Evolutionary conservation across 768 basidiomycete genomes (phyloP), one percentile per base, ranked within the genome.

Genomic region (Hebeloma cylindrosporum): DNA sequence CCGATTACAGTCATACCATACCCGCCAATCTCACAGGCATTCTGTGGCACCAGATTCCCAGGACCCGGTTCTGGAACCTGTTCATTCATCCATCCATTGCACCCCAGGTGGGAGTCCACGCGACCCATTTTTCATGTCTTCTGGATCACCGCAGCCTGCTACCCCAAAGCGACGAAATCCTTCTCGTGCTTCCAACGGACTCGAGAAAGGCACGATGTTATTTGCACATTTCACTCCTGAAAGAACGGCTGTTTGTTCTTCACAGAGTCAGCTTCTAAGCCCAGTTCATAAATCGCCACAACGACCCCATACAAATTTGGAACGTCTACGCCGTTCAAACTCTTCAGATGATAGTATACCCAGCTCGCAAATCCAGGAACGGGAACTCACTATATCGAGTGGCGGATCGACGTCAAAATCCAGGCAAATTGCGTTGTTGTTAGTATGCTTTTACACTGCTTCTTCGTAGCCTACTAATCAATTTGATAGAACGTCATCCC

Each of bases 351-450:
- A 70, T 37, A 39, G 62, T 7, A 59, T 76, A n/a, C 71, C 69
- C 11, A 77, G 71, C 44, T 77, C 74, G 23, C 75, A 76, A 47
- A 71, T 64, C 45, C 69, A 73, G 37, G 74, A 77, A 47, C 48
- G 50, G n/a, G 70, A 73, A 39, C 50, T 72, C 18, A 52, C 30
- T 17, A 48, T 60, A 5, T 54, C 52, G 7, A 27, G 23, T 20
- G 27, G 18, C 22, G 20, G 36, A 36, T 16, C 11, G 13, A n/a
- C 18, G 20, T n/a, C 21, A 14, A 27, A 33, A 45, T n/a, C 31
- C 16, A 7, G 20, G 16, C 18, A 30, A 16, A 8, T 5, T 14
- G 22, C 25, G 16, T 16, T 40, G 13, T 13, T 20, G 23, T 18
- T 14, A 18, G 41, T 40, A 8, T 26, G 27, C n/a, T 36, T 13